Percentiles rank a stretch among this genome's conserved stretches.
Conservation (phyloP, 176 grass and related monocot species). For the Aegilops sharonensis region DNA sequence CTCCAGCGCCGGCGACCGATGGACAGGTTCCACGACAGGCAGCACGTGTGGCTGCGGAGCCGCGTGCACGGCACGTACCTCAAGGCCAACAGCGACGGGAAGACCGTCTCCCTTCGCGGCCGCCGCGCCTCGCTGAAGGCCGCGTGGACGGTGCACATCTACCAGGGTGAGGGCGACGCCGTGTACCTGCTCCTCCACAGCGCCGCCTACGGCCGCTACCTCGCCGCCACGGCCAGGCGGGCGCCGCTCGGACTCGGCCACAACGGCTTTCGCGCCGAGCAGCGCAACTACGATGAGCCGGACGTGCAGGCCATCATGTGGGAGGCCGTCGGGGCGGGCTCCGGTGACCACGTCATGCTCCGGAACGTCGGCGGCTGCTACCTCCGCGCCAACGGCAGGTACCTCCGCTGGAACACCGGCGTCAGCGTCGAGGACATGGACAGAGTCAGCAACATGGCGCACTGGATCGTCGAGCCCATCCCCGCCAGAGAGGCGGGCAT, state of each 20-base stretch:
- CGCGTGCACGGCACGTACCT: conserved; percentile 4
- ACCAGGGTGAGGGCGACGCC: not conserved
- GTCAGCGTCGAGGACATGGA: not conserved
- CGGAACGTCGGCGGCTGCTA: not conserved
- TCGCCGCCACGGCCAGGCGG: not conserved
- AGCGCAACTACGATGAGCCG: not conserved
- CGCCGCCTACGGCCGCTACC: conserved; percentile 34
- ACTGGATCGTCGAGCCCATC: conserved; percentile 7
- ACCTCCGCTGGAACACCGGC: not conserved
- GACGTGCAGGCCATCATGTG: not conserved
- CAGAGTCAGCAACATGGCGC: not conserved
- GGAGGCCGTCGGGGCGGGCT: not conserved
- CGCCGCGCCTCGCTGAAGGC: not conserved
- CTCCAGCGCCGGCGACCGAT: not conserved
- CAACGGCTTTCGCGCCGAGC: not conserved
- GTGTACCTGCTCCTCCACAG: not conserved
- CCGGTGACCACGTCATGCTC: not conserved
- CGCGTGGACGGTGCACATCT: not conserved
- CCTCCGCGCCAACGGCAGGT: conserved; percentile 24
- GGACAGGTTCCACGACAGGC: conserved; percentile 5
- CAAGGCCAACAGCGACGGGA: conserved; percentile 17
- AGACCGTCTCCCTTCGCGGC: not conserved
- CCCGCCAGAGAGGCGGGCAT: not conserved
- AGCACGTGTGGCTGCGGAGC: conserved; percentile 20
- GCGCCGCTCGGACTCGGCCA: not conserved